Evolutionary conservation across 805 yeast genomes (phyloP), one percentile per base, ranked within the genome.

Genomic region (Yueomyces sp.): DNA sequence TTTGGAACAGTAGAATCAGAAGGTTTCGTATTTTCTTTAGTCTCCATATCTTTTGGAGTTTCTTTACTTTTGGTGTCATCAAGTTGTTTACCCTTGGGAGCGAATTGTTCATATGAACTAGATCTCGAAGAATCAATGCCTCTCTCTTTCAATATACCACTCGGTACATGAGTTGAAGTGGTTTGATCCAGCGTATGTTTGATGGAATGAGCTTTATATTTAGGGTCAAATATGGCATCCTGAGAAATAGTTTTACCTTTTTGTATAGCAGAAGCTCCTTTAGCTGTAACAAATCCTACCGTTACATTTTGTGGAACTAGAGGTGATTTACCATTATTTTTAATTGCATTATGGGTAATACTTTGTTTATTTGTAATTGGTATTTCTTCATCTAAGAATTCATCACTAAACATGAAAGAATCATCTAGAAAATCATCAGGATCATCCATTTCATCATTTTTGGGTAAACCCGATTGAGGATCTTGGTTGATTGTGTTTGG

Each of bases 141-240:
- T 39, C 52, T 57, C 33, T 56, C 59, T 40, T 53, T 55, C 28
- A 56, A 41, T 1, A 45, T 43, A 30, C 51, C 50, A 3, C 49
- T 48, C 26, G 62, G 60, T 6, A 82, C 66, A 2, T 83, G 87
- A 3, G 76, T 73, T 0, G 88, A 81, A 45, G 73, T 77, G 1
- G 72, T 68, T 40, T 81, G 90, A 57, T 83, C 87, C 11, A 81
- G 66, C 0, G 81, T 78, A 44, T 77, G 73, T 49, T 68, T 72
- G 11, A 70, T 73, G 4, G 75, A 75, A 38, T 73, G 76, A 43
- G 72, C 74, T 54, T 77, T 74, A 48, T 70, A 75, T 42, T 71
- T 74, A 0, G 83, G 77, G 40, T 79, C 71, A 50, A 70, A 77
- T n/a, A 70, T 57, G 42, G 67, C 61, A 2, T 65, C 67, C 3